These are phyloP conservation scores for Pseudopyricularia javanii DNA, from an alignment of 2,329 filamentous ascomycete genomes.

Conservation along the genomic window DNA sequence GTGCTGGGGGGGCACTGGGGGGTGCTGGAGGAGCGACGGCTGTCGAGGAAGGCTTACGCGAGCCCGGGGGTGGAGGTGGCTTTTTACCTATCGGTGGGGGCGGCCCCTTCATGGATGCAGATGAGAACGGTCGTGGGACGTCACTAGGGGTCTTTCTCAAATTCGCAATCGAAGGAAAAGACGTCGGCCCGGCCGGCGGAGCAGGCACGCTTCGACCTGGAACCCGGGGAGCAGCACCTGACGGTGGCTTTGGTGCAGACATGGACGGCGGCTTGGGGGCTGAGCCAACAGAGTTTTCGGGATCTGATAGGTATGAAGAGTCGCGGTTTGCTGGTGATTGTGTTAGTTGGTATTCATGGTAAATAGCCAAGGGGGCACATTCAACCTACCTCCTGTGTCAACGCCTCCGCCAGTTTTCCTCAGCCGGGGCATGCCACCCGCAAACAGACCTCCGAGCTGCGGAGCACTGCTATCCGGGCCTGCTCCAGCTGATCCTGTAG, in stretches of 20 bases:
- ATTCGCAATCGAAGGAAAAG: constrained; percentile 43
- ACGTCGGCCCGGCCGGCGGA: constrained; percentile 32
- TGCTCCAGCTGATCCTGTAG: constrained; percentile 26
- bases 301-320: constrained; percentile 69
- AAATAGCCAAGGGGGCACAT: neutral
- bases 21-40: constrained; percentile 19
- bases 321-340: constrained; percentile 42
- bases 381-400: constrained; percentile 51
- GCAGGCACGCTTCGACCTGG: constrained; percentile 38
- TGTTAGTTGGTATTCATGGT: neutral
- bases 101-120: constrained; percentile 52
- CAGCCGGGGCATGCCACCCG: constrained; percentile 89
- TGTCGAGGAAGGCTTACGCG: constrained; percentile 41
- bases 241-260: constrained; percentile 47
- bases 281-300: constrained; percentile 46
- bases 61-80: constrained; percentile 48
- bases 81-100: constrained; percentile 73
- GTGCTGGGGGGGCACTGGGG: constrained; percentile 22
- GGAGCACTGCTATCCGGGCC: constrained; percentile 48
- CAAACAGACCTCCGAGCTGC: constrained; percentile 79
- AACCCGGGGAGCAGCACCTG: constrained; percentile 43
- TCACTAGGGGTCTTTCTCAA: constrained; percentile 44
- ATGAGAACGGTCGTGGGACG: constrained; percentile 46
- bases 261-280: constrained; percentile 40
- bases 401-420: constrained; percentile 75